phyloP scores from a whole-genome alignment of 2,329 filamentous ascomycete genomes.

The Xylariaceae sp. region DNA sequence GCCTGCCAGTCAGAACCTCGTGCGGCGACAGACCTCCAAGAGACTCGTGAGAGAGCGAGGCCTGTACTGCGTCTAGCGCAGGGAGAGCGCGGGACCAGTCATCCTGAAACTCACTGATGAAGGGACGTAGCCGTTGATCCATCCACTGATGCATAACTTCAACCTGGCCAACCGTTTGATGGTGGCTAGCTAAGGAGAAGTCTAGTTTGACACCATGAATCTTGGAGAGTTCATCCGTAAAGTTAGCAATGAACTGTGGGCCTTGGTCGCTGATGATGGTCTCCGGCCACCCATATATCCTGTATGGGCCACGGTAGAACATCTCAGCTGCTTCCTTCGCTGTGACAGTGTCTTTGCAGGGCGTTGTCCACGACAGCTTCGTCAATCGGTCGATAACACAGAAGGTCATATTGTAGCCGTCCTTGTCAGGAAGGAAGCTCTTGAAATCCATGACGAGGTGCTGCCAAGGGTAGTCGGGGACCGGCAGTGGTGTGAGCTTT shows the following conservation, averaged over 20 bases:
- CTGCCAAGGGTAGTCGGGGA: too few species aligned
- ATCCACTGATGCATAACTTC: neutral
- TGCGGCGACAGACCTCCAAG: too few species aligned
- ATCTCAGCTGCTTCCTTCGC: neutral
- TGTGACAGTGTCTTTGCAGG: neutral
- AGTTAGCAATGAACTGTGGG: neutral
- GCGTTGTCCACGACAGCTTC: neutral
- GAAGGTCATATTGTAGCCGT: neutral
- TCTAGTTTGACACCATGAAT: neutral
- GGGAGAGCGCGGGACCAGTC: too few species aligned
- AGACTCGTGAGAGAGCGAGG: too few species aligned
- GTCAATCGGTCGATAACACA: neutral
- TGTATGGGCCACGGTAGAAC: neutral
- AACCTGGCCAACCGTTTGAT: neutral
- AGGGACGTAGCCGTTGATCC: neutral
- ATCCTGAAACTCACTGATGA: neutral
- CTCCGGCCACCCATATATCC: neutral
- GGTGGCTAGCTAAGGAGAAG: neutral
- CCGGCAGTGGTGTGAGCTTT: conserved; percentile 4
- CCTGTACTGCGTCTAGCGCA: too few species aligned
- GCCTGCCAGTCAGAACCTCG: too few species aligned
- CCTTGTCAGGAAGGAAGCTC: neutral
- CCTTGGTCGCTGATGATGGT: neutral
- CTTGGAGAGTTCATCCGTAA: conserved; percentile 1
- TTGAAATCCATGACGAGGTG: too few species aligned